phyloP scores from a whole-genome alignment of 2,329 filamentous ascomycete genomes.

The Sporothrix dimorphospora region DNA sequence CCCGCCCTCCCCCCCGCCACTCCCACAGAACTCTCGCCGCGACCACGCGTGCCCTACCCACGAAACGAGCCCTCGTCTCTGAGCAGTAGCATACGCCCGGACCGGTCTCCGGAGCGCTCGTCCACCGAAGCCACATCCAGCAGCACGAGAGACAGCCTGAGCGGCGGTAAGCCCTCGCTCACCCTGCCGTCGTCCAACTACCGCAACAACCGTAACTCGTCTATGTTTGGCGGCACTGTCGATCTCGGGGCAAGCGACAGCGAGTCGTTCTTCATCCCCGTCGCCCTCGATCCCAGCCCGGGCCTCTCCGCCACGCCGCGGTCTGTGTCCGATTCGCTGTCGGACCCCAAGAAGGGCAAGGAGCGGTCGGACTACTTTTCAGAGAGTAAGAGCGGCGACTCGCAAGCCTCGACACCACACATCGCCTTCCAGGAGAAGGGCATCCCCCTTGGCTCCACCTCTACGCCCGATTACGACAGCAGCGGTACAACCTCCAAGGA shows the following conservation, averaged over 20 bases:
- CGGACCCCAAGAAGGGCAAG: conserved; percentile 53
- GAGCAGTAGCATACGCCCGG: conserved; percentile 52
- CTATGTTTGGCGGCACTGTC: conserved; percentile 53
- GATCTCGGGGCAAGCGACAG: conserved; percentile 54
- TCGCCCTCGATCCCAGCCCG: conserved; percentile 72
- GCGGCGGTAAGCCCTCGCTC: conserved; percentile 41
- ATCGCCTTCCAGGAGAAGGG: conserved; percentile 90
- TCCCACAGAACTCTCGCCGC: conserved; percentile 70
- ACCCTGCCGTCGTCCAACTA: conserved; percentile 77
- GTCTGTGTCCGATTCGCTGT: conserved; percentile 53
- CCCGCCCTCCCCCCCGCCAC: conserved; percentile 82
- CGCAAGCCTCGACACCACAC: conserved; percentile 71
- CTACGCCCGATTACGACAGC: conserved; percentile 58
- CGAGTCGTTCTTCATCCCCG: conserved; percentile 75
- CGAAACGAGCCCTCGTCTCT: conserved; percentile 60
- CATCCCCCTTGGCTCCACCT: conserved; percentile 47
- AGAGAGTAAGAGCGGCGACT: conserved; percentile 49
- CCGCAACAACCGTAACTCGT: conserved; percentile 74
- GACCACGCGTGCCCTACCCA: conserved; percentile 56
- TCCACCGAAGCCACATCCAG: conserved; percentile 45
- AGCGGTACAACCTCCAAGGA: conserved; percentile 53
- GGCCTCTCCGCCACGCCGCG: conserved; percentile 58
- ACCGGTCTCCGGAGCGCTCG: conserved; percentile 58
- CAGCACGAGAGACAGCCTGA: conserved; percentile 39
- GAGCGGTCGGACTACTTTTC: conserved; percentile 58